Base-by-base conservation (phyloP, 1,284 basidiomycete genomes). In the Marasmius fiardii region DNA sequence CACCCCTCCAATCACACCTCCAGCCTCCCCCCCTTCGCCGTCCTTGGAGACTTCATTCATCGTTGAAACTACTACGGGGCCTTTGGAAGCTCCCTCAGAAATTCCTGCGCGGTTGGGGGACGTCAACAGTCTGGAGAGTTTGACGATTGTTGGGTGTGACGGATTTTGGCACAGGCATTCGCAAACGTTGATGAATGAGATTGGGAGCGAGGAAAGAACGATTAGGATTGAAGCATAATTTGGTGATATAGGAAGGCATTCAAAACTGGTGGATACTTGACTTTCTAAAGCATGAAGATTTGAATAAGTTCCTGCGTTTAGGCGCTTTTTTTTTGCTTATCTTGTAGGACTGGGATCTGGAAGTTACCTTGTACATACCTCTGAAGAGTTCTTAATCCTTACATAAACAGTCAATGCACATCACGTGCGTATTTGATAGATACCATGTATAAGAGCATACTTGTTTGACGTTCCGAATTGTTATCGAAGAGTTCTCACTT, bases 61-160 rank as follows among this genome's bases (percentile, higher is more conserved):
- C 39, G 20, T 16, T n/a, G 39, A 41, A 7, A 41, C 4, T 31
- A 10, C 28, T 4, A 7, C 8, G 11, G 39, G 4, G 39, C n/a
- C 20, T 16, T 20, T 41, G n/a, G 14, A 10, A 8, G 2, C 16
- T 41, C 5, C 16, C 28, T 31, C 28, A 31, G 5, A 4, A 31
- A 10, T 10, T 4, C 5, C 10, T 31, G 28, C 59, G 4, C 16
- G n/a, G 8, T 11, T n/a, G 4, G 47, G 14, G 14, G 11, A 33
- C 8, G 66, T 65, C 41, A 59, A 65, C 33, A 75, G 72, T 7
- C 57, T 86, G 58, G 60, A 65, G 53, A 74, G 77, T 35, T 72
- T 85, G 11, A 67, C 70, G 3, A 72, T 85, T 35, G 66, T 73
- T 5, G 74, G 73, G 1, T 86, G 83, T 61, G 68, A 75, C 11